Percentiles rank a stretch among this genome's conserved stretches.
These are phyloP conservation scores for Xerocomus potaroensis DNA, from an alignment of 768 basidiomycete genomes.

Conservation along the genomic window DNA sequence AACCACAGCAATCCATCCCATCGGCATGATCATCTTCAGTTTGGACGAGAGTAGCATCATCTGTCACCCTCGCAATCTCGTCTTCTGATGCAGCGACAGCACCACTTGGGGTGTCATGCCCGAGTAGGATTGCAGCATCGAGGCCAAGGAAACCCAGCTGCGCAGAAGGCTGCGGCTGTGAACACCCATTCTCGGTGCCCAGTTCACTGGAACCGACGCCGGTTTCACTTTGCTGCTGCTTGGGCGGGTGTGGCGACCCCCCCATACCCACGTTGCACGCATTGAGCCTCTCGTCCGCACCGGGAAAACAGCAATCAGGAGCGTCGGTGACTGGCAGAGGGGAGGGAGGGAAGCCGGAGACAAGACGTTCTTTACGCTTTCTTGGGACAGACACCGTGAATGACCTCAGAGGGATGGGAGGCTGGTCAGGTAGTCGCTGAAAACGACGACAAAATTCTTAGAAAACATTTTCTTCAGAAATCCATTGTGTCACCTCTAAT, in stretches of 20 bases:
- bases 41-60: conserved; percentile 15
- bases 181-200: too few relatives aligned
- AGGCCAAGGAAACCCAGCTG: too few relatives aligned
- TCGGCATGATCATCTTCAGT: conserved; percentile 7
- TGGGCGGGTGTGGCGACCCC: too few relatives aligned
- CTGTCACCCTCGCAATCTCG: conserved; percentile 2
- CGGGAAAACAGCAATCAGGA: neutral
- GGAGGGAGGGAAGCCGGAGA: neutral
- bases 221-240: too few relatives aligned
- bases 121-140: neutral
- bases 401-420: conserved; percentile 15
- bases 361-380: neutral
- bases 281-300: neutral
- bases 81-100: neutral
- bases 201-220: too few relatives aligned
- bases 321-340: neutral
- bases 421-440: conserved; percentile 27
- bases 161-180: too few relatives aligned
- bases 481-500: conserved; percentile 24
- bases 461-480: too few relatives aligned
- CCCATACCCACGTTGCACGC: too few relatives aligned
- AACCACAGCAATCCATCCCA: conserved; percentile 1
- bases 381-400: neutral
- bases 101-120: neutral
- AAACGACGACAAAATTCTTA: neutral